Evolutionary conservation across 768 basidiomycete genomes (phyloP).

Genomic region (Hypholoma sublateritium): DNA sequence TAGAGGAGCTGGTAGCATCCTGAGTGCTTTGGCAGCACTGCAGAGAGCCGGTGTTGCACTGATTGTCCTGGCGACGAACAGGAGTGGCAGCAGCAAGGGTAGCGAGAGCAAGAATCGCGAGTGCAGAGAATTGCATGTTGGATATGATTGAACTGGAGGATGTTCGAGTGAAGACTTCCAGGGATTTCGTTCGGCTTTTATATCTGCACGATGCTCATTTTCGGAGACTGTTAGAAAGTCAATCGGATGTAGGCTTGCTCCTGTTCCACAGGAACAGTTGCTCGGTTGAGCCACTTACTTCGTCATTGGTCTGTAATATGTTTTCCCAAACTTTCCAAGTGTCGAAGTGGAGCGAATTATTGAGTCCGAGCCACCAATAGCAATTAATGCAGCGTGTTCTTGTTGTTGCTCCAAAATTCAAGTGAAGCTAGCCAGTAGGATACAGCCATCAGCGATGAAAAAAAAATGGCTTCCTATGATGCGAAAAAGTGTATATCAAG

Average conservation of each 20-base stretch:
- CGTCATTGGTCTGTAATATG: too few species aligned
- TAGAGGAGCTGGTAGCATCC: background rate
- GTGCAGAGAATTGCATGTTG: constrained; percentile 20
- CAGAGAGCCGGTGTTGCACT: constrained; percentile 7
- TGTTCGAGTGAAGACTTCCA: constrained; percentile 14
- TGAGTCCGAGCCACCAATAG: too few species aligned
- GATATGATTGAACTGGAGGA: constrained; percentile 11
- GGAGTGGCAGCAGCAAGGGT: constrained; percentile 20
- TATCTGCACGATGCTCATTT: background rate
- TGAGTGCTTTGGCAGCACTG: constrained; percentile 6
- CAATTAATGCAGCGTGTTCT: too few species aligned
- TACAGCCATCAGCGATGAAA: too few species aligned
- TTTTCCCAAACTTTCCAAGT: background rate
- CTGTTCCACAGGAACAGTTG: too few species aligned
- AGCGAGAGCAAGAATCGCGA: constrained; percentile 20
- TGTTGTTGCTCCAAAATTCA: too few species aligned
- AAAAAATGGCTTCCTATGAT: too few species aligned
- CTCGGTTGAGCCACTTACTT: too few species aligned
- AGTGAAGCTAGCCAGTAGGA: too few species aligned
- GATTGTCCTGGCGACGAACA: constrained; percentile 6
- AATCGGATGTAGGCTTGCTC: too few species aligned
- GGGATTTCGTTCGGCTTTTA: background rate
- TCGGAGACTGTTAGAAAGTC: too few species aligned
- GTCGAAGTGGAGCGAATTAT: background rate
- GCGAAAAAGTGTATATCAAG: too few species aligned